Evolutionary conservation across 768 basidiomycete species (phyloP).

Genomic region (Boletus pseudo-olivaceus): DNA sequence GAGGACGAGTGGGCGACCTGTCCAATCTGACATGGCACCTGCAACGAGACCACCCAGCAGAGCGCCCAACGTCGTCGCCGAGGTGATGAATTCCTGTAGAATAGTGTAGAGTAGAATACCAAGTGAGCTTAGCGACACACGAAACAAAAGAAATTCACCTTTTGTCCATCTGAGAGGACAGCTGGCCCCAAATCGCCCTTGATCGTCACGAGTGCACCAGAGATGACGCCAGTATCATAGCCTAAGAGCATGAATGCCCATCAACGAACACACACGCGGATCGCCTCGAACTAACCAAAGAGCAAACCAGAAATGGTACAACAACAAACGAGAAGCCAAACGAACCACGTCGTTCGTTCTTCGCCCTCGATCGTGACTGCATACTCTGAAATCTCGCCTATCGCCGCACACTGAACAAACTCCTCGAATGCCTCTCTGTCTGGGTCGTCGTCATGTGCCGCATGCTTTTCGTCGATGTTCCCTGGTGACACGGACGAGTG

Average conservation of each 20-base stretch:
- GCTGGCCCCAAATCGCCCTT: constrained; percentile 59
- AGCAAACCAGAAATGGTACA: constrained; percentile 75
- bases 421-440: constrained; percentile 14
- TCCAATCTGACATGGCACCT: constrained; percentile 67
- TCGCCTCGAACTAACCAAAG: constrained; percentile 51
- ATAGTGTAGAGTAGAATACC: not conserved
- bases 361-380: constrained; percentile 62
- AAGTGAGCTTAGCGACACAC: not conserved
- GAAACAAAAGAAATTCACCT: constrained; percentile 36
- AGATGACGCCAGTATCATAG: constrained; percentile 80
- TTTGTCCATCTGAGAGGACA: constrained; percentile 56
- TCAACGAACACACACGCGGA: constrained; percentile 1
- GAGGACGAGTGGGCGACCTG: constrained; percentile 62
- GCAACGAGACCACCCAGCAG: constrained; percentile 70
- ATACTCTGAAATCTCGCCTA: constrained; percentile 56
- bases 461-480: constrained; percentile 4
- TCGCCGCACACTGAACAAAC: constrained; percentile 9
- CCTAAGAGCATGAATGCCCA: constrained; percentile 36
- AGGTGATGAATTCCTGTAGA: constrained; percentile 72
- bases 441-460: not conserved
- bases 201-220: constrained; percentile 76
- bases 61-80: constrained; percentile 74
- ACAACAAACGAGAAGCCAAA: constrained; percentile 72
- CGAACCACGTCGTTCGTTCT: constrained; percentile 65
- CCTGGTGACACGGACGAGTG: not conserved